Evolutionary conservation across 2,329 filamentous ascomycete genomes (phyloP), one percentile per base, ranked within the genome.

Genomic region (Cadophora sp.): DNA sequence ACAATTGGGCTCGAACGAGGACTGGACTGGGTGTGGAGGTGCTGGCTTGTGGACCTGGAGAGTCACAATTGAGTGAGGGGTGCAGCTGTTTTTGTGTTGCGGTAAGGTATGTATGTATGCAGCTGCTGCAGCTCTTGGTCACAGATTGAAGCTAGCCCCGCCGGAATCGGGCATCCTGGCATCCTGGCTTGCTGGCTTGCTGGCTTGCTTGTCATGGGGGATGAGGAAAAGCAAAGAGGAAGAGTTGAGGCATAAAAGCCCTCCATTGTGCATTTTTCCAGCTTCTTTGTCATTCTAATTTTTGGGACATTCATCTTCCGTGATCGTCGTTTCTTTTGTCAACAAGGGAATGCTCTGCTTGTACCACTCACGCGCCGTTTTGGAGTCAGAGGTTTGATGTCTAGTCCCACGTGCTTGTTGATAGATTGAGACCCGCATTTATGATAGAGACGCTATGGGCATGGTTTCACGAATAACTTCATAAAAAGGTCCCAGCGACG

Each of bases 401-500:
- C 24, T 14, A 33, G 8, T 59, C 30, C 2, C 45, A 48, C 43
- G 47, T 24, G 22, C 22, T 30, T 53, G 20, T 13, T 36, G 60
- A 64, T 68, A 64, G 55, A 65, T 39, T 43, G 39, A 43, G 60
- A 47, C 43, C 67, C 65, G 59, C 62, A 60, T 30, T 27, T 65
- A 62, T 65, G 51, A 63, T 65, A 58, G 36, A 51, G 36, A 22
- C 62, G 56, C 48, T 33, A 27, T 55, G 43, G 22, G 18, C 41
- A 13, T 7, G 50, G 61, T 65, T 61, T 64, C 65, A 67, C 56
- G 60, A 53, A 62, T 59, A n/a, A 64, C 67, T 66, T 64, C 64
- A 65, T 62, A 61, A 61, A 65, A 56, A 53, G 20, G 45, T 48
- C 47, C 43, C 62, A 30, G 63, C 47, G 51, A 56, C 55, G 50